A percentile compares a stretch with the other conserved stretches of the same genome.
These are phyloP conservation scores for Microstegium vimineum DNA, from an alignment of 176 grass and related monocot species.

Conservation along the genomic window DNA sequence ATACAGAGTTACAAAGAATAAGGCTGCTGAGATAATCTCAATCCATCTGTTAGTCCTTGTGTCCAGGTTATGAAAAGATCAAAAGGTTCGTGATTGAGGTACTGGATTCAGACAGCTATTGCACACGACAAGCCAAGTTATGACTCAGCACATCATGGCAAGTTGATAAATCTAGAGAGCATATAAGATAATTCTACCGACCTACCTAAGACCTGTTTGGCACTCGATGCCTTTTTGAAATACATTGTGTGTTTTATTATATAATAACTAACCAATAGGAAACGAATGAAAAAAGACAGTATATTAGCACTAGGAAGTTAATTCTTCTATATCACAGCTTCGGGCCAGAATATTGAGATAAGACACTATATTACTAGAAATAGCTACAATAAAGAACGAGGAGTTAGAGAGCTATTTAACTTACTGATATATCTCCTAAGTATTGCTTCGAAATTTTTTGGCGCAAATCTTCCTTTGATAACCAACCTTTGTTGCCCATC, in stretches of 20 bases:
- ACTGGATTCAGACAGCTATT: background rate
- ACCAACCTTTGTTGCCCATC: slow-evolving; percentile 98
- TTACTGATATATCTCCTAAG: slow-evolving; percentile 97
- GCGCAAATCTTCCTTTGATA: slow-evolving; percentile 94
- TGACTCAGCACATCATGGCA: slow-evolving; percentile 9
- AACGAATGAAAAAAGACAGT: background rate
- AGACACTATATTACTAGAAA: background rate
- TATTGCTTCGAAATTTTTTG: slow-evolving; percentile 97
- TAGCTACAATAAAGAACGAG: background rate
- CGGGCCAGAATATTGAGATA: background rate
- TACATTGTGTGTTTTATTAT: background rate
- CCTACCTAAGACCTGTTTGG: background rate
- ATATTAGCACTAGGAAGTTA: background rate
- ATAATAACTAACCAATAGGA: background rate
- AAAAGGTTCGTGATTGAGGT: background rate
- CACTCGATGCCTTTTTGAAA: background rate
- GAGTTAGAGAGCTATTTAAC: slow-evolving; percentile 5
- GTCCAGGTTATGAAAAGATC: background rate
- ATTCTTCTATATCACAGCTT: background rate
- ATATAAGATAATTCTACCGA: background rate
- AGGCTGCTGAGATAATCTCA: background rate
- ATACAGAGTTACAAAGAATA: background rate
- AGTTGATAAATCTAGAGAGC: background rate
- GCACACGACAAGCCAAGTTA: background rate
- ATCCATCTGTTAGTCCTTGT: background rate